A percentile compares a stretch with the other conserved stretches of the same genome.
phyloP scores from a whole-genome alignment of 331 rosid species.

The Acacia pycnantha region DNA sequence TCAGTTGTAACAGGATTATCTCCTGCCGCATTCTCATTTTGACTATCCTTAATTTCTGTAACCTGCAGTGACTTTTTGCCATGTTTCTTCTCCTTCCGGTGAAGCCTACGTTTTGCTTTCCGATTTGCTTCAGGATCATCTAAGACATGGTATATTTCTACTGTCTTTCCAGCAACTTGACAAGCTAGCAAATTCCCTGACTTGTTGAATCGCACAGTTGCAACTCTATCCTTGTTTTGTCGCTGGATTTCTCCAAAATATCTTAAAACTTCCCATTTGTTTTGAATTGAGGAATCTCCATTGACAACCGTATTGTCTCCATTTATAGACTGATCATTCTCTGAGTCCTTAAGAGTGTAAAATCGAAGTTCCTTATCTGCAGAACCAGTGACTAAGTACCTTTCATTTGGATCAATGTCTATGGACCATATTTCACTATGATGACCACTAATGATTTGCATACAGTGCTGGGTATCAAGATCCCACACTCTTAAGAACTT shows the following conservation, averaged over 20 bases:
- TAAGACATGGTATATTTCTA: conserved; percentile 74
- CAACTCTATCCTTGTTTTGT: conserved; percentile 84
- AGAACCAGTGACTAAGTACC: conserved; percentile 83
- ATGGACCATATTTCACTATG: conserved; percentile 96
- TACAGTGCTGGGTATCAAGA: conserved; percentile 92
- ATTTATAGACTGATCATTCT: conserved; percentile 44
- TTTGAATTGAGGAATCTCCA: conserved; percentile 46
- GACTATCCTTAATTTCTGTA: conserved; percentile 46
- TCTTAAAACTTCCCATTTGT: conserved; percentile 77
- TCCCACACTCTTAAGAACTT: conserved; percentile 96
- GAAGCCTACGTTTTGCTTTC: conserved; percentile 86
- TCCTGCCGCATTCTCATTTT: conserved; percentile 43
- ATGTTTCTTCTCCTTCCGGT: conserved; percentile 81
- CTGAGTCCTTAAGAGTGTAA: conserved; percentile 59
- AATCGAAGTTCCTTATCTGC: conserved; percentile 86
- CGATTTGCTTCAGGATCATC: conserved; percentile 82
- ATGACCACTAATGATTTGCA: conserved; percentile 91
- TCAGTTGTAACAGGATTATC: conserved; percentile 30
- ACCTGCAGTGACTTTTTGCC: conserved; percentile 47
- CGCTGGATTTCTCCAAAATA: conserved; percentile 84
- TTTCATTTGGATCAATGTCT: conserved; percentile 72
- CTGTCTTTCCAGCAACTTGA: conserved; percentile 87
- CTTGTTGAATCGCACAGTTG: conserved; percentile 77
- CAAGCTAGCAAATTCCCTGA: conserved; percentile 83
- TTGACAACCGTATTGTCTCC: conserved; percentile 25